Base-by-base conservation (phyloP, 164 flowering plant genomes). In the Malania oleifera region DNA sequence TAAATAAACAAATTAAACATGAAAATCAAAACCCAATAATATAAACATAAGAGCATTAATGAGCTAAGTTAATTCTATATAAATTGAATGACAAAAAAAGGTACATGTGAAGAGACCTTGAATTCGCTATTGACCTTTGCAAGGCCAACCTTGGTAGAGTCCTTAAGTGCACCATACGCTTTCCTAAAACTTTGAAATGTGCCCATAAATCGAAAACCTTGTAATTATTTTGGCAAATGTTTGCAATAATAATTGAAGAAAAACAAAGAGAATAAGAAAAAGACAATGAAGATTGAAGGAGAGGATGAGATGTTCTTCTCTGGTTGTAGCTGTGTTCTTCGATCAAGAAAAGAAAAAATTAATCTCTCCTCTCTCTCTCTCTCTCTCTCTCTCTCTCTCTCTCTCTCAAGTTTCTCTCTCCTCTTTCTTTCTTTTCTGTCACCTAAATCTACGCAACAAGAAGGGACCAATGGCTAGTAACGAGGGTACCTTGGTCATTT, bases 71-170 rank as follows among this genome's bases (percentile, higher is more conserved):
- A 5, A 52, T 31, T 7, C n/a, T 23, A 50, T 19, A 35, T 19
- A 22, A 23, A 11, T 14, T 20, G 54, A 43, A 40, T 34, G n/a
- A 38, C 2, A 9, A 19, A 26, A 25, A 25, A 49, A 13, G 18
- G 3, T 23, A 25, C 20, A 50, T 47, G 54, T 12, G 31, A 25
- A n/a, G 29, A 15, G 17, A 77, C 84, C 82, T 80, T 80, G 76
- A 68, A 80, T 44, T 77, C 82, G 69, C 84, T 80, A 51, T 80
- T 80, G 71, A 80, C 77, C 72, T 77, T 80, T 37, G 82, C 84
- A 23, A 80, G 75, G 68, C 82, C 78, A 49, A 80, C 84, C 59
- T 44, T 77, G 62, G 84, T 80, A 24, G 84, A 69, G 56, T 80
- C 84, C 69, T 80, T 80, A 56, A 77, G 76, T 2, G 77, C 82